Evolutionary conservation across 176 grass and related monocot genomes (phyloP).

Genomic region (Eremochloa ophiuroides): DNA sequence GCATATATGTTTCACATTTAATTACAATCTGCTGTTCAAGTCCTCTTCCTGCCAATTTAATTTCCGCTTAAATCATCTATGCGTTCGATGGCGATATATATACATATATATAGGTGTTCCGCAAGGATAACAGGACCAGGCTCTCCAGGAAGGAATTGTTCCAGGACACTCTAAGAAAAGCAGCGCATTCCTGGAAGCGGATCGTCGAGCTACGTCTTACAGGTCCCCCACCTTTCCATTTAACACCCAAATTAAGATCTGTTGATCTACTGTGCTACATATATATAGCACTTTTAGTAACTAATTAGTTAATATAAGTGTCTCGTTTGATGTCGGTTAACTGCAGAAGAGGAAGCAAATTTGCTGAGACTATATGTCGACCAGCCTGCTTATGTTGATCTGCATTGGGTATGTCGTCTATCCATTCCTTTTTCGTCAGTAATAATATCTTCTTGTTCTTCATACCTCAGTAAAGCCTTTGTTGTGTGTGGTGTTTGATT

Average conservation of each 20-base stretch:
- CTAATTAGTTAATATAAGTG: neutral
- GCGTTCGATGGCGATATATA: too few relatives aligned
- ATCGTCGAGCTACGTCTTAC: slow-evolving; percentile 82
- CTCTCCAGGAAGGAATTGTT: slow-evolving; percentile 81
- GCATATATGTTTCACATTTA: too few relatives aligned
- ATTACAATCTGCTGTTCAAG: neutral
- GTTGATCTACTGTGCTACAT: neutral
- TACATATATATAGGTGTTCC: slow-evolving; percentile 45
- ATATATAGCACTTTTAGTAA: neutral
- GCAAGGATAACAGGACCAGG: slow-evolving; percentile 82
- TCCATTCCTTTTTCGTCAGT: neutral
- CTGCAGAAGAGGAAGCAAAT: slow-evolving; percentile 88
- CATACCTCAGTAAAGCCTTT: neutral
- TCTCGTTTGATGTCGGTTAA: slow-evolving; percentile 6
- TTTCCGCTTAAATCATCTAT: too few relatives aligned
- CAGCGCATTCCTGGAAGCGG: slow-evolving; percentile 72
- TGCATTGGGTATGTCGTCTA: slow-evolving; percentile 70
- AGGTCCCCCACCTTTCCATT: slow-evolving; percentile 24
- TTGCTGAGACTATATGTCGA: slow-evolving; percentile 68
- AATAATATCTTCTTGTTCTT: neutral
- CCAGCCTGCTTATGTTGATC: slow-evolving; percentile 83
- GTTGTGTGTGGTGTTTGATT: neutral
- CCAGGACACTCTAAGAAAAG: slow-evolving; percentile 85
- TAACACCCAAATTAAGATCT: neutral
- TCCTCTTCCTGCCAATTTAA: too few relatives aligned